These are phyloP conservation scores for Rhizopus sp. DNA, from an alignment of 371 early-diverging fungal species.

Conservation along the genomic window DNA sequence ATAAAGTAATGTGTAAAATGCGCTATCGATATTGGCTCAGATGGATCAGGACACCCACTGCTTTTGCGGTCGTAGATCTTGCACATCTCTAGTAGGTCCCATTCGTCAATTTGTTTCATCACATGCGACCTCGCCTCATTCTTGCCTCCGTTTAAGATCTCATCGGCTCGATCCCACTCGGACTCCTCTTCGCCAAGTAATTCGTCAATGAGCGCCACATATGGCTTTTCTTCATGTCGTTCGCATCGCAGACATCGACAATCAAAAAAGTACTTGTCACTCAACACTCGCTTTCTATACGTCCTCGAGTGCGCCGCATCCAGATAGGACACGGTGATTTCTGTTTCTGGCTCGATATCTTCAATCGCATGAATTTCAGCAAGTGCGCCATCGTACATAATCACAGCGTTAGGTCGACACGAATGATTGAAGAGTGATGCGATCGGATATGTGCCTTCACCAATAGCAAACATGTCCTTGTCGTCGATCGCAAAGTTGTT, in stretches of 20 bases:
- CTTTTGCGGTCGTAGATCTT: conserved; percentile 32
- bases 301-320: conserved; percentile 66
- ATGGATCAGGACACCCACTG: conserved; percentile 21
- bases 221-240: conserved; percentile 10
- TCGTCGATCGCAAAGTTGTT: conserved; percentile 79
- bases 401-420: conserved; percentile 80
- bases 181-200: conserved; percentile 39
- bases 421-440: conserved; percentile 87
- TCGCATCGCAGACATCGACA: conserved; percentile 76
- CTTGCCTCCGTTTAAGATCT: conserved; percentile 16
- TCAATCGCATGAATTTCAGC: conserved; percentile 65
- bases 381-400: conserved; percentile 56
- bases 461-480: conserved; percentile 65
- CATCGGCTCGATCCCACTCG: conserved; percentile 40
- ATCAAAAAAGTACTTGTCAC: conserved; percentile 73
- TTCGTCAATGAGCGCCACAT: conserved; percentile 35
- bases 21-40: conserved; percentile 28
- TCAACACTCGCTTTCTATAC: conserved; percentile 56
- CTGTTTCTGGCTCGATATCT: conserved; percentile 64
- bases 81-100: conserved; percentile 41
- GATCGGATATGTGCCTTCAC: conserved; percentile 79
- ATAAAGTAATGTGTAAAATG: conserved; percentile 41
- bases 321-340: conserved; percentile 79
- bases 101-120: conserved; percentile 25
- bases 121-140: conserved; percentile 4